A percentile compares a stretch with the other conserved stretches of the same genome.
These are phyloP conservation scores for Colletotrichum somersetense DNA, from an alignment of 2,329 filamentous ascomycete genomes.

Conservation along the genomic window DNA sequence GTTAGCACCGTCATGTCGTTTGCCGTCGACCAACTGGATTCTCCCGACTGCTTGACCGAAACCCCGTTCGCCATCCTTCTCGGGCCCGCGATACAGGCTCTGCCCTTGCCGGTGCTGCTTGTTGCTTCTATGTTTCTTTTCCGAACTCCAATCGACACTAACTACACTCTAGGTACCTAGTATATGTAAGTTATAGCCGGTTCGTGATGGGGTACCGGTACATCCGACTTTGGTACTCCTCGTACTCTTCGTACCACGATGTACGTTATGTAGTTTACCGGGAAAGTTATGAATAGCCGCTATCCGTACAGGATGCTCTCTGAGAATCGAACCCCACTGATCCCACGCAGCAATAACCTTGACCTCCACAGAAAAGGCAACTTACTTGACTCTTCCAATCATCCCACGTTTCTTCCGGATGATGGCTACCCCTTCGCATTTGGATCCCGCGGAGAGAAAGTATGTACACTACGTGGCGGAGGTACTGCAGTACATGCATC, in stretches of 20 bases:
- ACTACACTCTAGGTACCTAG: no score
- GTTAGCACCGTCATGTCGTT: conserved; percentile 35
- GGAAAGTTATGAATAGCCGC: background rate
- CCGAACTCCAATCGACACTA: background rate
- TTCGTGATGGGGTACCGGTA: background rate
- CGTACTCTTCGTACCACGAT: background rate
- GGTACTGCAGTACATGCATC: background rate
- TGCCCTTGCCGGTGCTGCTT: conserved; percentile 23
- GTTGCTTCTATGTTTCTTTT: background rate
- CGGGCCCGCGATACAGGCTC: conserved; percentile 32
- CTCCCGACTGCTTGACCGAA: conserved; percentile 31
- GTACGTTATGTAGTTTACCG: background rate
- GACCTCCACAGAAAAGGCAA: conserved; percentile 7
- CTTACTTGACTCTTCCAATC: conserved; percentile 3
- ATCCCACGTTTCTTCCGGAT: conserved; percentile 35
- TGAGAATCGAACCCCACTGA: background rate
- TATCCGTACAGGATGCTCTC: background rate
- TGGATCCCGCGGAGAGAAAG: conserved; percentile 35
- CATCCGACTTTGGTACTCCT: background rate
- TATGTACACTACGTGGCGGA: background rate
- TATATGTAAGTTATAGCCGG: background rate
- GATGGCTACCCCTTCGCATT: conserved; percentile 35
- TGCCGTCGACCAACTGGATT: conserved; percentile 18
- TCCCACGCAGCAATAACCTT: background rate
- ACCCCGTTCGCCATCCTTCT: conserved; percentile 35